Evolutionary conservation across 495 filamentous ascomycete species (phyloP), one percentile per base, ranked within the genome.

Genomic region (Cladorrhinum samala): DNA sequence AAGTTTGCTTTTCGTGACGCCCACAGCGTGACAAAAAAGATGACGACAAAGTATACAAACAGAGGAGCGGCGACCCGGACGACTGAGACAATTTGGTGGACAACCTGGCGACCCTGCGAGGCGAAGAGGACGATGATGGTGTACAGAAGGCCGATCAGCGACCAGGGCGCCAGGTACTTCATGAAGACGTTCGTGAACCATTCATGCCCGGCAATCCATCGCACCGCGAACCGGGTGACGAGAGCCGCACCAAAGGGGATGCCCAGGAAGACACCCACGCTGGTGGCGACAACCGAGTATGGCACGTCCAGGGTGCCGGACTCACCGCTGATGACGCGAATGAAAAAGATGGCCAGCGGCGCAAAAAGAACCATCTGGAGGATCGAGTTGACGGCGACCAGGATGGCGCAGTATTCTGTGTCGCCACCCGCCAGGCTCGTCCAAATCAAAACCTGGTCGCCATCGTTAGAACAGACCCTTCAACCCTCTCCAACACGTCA

Each of bases 341-440:
- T 82, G 71, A 89, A 95, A 55, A 94, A 78, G 46, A 95, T 65
- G 1, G 86, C 82, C 6, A 94, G 65, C 0, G 89, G 90, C 0
- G 90, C 91, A 58, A 86, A 95, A 3, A 95, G 72, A 2, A 94
- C 80, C 68, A 95, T 94, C 55, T 95, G 90, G 9, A 95, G 73
- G 20, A 94, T 62, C 0, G 89, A 92, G 67, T 95, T 95, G 59
- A 95, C 68, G 37, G 90, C 91, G 0, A 95, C 90, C 2, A 95
- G 83, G 55, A 95, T 88, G 30, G 91, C 90, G 66, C 91, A 95
- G 70, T 94, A 94, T 56, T 93, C 86, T 19, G 58, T 70, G 58
- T 94, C 84, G 11, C 90, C 90, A 3, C 83, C 85, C 5, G 90
- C 89, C 0, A 37, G 16, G n/a, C 49, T 40, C 2, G 18, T 19